phyloP scores from a whole-genome alignment of 305 asterid species.

The Solanum hybrid region DNA sequence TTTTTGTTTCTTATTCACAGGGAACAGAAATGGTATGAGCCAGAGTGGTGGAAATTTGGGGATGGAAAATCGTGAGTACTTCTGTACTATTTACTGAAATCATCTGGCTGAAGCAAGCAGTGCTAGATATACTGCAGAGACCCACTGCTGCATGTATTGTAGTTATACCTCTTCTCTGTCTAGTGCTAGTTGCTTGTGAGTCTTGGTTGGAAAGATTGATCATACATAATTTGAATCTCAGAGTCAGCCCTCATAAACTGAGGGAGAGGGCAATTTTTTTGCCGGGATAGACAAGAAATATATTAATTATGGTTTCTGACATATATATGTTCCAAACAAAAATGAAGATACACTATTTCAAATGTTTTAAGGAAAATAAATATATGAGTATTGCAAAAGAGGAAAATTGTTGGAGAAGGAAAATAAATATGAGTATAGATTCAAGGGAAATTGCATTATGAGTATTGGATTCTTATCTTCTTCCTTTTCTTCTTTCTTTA shows the following conservation, averaged over 20 bases:
- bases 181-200: neutral
- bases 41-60: slow-evolving; percentile 97
- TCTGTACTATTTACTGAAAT: neutral
- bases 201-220: neutral
- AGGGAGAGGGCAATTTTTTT: neutral
- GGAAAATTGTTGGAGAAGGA: neutral
- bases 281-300: neutral
- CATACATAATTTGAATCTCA: neutral
- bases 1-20: slow-evolving; percentile 29
- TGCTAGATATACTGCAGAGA: neutral
- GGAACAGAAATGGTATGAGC: slow-evolving; percentile 81
- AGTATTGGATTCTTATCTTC: neutral
- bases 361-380: neutral
- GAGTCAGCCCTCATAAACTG: neutral
- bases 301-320: neutral
- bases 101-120: neutral
- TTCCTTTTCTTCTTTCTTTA: neutral
- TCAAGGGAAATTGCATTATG: neutral
- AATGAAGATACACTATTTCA: neutral
- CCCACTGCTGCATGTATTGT: neutral
- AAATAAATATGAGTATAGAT: neutral
- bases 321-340: neutral
- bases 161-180: neutral
- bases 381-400: neutral
- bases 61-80: slow-evolving; percentile 83